These are phyloP conservation scores for Echeveria elegans DNA, from an alignment of 164 flowering plant genomes.

Conservation along the genomic window DNA sequence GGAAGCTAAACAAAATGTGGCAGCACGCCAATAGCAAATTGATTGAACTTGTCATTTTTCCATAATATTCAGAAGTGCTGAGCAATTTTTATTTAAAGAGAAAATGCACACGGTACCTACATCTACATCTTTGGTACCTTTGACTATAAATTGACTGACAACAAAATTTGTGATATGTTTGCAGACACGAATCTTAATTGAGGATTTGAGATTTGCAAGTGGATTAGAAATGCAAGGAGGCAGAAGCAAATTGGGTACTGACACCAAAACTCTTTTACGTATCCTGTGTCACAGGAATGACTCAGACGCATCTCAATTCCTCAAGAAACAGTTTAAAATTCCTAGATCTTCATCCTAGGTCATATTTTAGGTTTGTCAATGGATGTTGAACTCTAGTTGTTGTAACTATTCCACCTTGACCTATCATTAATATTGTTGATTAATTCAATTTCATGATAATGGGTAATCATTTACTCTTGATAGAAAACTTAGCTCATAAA, in stretches of 20 bases:
- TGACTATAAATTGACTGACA: not conserved
- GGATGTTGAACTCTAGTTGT: not conserved
- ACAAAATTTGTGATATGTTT: slow-evolving; percentile 8
- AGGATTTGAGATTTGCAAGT: slow-evolving; percentile 66
- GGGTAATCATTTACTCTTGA: too few relatives aligned
- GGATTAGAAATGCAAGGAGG: slow-evolving; percentile 46
- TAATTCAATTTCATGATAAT: too few relatives aligned
- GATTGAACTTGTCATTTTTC: too few relatives aligned
- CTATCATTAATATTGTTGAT: too few relatives aligned
- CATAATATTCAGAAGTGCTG: too few relatives aligned
- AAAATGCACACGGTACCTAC: not conserved
- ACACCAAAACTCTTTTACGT: slow-evolving; percentile 62
- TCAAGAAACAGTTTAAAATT: slow-evolving; percentile 89
- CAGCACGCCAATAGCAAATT: too few relatives aligned
- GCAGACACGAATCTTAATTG: slow-evolving; percentile 87
- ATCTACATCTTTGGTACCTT: not conserved
- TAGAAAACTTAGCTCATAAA: too few relatives aligned
- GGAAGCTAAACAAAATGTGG: too few relatives aligned
- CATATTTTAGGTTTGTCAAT: not conserved
- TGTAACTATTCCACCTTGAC: not conserved
- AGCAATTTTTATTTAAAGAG: too few relatives aligned
- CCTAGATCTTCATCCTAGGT: slow-evolving; percentile 50
- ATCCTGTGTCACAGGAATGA: slow-evolving; percentile 83
- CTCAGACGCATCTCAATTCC: slow-evolving; percentile 85
- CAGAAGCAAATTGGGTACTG: slow-evolving; percentile 59